These are phyloP conservation scores for Bigelowiella natans DNA, from an alignment of 78 protist species.

Conservation along the genomic window DNA sequence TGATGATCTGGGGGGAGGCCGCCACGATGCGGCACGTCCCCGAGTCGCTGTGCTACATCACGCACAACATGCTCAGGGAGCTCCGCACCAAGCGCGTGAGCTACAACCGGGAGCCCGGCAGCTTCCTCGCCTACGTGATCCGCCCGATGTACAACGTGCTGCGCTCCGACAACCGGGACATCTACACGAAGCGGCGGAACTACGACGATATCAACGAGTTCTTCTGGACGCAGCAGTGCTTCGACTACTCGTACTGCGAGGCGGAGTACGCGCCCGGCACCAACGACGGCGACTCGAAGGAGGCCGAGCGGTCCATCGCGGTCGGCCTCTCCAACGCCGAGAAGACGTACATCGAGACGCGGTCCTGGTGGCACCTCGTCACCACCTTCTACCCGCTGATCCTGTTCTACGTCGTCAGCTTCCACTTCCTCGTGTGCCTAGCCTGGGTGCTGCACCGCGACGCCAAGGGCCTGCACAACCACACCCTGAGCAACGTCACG, in stretches of 20 bases:
- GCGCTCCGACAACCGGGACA: not conserved
- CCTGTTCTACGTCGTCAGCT: not conserved
- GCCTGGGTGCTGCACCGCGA: not conserved
- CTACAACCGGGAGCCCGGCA: not conserved
- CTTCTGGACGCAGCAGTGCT: conserved; percentile 4
- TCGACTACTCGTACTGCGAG: not conserved
- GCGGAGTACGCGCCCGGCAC: not conserved
- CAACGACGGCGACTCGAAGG: no score
- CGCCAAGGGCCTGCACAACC: not conserved
- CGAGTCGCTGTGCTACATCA: not conserved
- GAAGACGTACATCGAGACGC: not conserved
- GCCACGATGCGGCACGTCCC: not conserved
- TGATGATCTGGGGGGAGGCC: not conserved
- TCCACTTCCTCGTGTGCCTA: not conserved
- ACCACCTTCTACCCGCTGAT: not conserved
- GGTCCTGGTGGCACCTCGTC: not conserved
- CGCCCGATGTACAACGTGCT: not conserved
- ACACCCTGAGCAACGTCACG: not conserved
- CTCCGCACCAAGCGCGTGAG: not conserved
- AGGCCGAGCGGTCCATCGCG: not conserved
- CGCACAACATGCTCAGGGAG: not conserved
- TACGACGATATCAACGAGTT: conserved; percentile 35
- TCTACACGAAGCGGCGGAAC: conserved; percentile 5
- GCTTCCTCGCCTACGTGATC: not conserved
- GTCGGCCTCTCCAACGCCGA: not conserved